phyloP scores from a whole-genome alignment of 2,329 filamentous ascomycete genomes.

The Cytospora chrysosperma region DNA sequence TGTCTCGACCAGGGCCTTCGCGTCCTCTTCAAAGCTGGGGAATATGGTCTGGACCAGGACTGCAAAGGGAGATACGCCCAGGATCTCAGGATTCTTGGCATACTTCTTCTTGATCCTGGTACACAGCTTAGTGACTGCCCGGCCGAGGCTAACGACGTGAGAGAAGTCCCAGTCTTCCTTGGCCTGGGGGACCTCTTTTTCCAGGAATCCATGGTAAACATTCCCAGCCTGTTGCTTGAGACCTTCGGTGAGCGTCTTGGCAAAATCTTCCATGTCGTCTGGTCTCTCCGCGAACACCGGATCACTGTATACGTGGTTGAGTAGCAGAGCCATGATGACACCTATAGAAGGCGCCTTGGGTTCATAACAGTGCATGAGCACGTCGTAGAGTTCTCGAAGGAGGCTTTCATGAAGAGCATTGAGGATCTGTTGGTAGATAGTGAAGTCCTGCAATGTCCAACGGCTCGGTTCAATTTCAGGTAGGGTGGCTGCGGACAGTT shows the following conservation, averaged over 20 bases:
- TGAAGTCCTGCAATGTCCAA: conserved; percentile 70
- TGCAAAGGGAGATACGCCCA: conserved; percentile 66
- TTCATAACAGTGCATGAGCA: conserved; percentile 87
- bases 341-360: conserved; percentile 80
- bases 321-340: conserved; percentile 74
- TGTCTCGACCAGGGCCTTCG: conserved; percentile 76
- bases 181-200: conserved; percentile 75
- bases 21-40: conserved; percentile 87
- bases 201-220: conserved; percentile 77
- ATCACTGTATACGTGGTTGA: conserved; percentile 79
- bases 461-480: conserved; percentile 56
- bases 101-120: conserved; percentile 93
- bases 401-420: conserved; percentile 75
- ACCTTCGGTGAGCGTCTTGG: conserved; percentile 68
- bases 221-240: conserved; percentile 71
- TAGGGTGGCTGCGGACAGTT: conserved; percentile 50
- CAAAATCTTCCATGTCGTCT: conserved; percentile 71
- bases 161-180: conserved; percentile 86
- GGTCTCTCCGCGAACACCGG: conserved; percentile 68
- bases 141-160: conserved; percentile 85
- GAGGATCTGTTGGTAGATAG: conserved; percentile 72
- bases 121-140: conserved; percentile 79
- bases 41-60: conserved; percentile 82
- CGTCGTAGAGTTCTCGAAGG: conserved; percentile 80
- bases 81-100: conserved; percentile 79